Percentiles rank a stretch among this genome's conserved stretches.
These are phyloP conservation scores for Podila epigama DNA, from an alignment of 192 early-diverging fungal species.

Conservation along the genomic window DNA sequence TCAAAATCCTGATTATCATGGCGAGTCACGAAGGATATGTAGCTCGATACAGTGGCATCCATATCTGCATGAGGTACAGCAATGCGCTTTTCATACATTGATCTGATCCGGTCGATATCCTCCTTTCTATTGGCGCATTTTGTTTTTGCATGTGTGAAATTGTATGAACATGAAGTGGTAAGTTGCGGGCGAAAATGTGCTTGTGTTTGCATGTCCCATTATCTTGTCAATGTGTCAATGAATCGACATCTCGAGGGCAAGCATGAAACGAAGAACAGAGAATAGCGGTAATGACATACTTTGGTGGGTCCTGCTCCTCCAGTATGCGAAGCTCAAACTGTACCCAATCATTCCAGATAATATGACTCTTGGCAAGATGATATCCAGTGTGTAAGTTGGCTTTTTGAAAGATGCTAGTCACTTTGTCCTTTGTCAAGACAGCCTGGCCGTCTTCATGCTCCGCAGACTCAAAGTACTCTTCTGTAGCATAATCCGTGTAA, in stretches of 20 bases:
- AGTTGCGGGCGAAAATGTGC: too few relatives aligned
- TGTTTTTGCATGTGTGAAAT: conserved; percentile 47
- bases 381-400: conserved; percentile 57
- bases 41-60: conserved; percentile 65
- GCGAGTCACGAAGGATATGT: conserved; percentile 69
- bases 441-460: conserved; percentile 24
- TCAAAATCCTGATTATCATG: conserved; percentile 66
- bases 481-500: conserved; percentile 62
- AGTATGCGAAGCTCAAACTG: conserved; percentile 67
- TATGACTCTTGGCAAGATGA: conserved; percentile 68
- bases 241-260: too few relatives aligned
- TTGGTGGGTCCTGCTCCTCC: conserved; percentile 35
- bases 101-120: conserved; percentile 28
- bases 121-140: conserved; percentile 6
- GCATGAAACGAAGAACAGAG: conserved; percentile 18
- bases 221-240: too few relatives aligned
- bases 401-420: conserved; percentile 51
- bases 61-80: conserved; percentile 49
- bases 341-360: conserved; percentile 64
- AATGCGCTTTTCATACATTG: conserved; percentile 18
- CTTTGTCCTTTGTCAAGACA: conserved; percentile 44
- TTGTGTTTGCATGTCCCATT: too few relatives aligned
- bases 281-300: conserved; percentile 33
- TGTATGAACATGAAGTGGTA: conserved; percentile 49
- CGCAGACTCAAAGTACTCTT: conserved; percentile 50